Evolutionary conservation across 768 basidiomycete species (phyloP), one percentile per base, ranked within the genome.

Genomic region (Tulasnella sp.): DNA sequence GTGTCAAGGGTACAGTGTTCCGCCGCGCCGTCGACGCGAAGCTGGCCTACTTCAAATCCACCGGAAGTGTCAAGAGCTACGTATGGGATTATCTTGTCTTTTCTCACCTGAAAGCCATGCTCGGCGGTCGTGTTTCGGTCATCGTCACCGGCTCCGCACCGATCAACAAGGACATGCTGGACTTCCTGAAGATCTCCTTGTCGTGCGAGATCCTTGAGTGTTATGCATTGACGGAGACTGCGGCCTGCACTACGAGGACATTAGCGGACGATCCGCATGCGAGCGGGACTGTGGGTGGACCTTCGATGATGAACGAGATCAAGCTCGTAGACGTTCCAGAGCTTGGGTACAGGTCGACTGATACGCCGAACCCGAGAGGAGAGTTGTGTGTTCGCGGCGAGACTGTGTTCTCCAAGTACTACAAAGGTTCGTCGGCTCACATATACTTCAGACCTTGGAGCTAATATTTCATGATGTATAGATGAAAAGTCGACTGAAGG

Each of bases 21-120:
- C 80, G 81, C 58, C 84, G 78, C 68, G 96, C 94, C 2, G 71
- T 93, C 24, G 73, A 81, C 53, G 76, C 79, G 47, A 98, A 97
- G 71, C 68, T 93, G 17, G 77, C 82, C 43, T 81, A 79, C 58
- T 72, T 93, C 58, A 78, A 74, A 63, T 66, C 76, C n/a, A 89
- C 85, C 0, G 93, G 92, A 27, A 73, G 78, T 51, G 72, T 75
- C 53, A 85, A 78, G 0, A 94, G 98, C 69, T 70, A 82, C 3
- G 70, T 98, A 45, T 97, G 90, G 83, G 96, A 99, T 68, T 80
- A 77, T 49, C 68, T 99, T 34, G 86, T 99, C 1, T 97, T 99
- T 77, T 3, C 8, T 1, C 64, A 91, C 88, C 76, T 94, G 64
- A 83, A 83, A 67, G 82, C 80, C 38, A 82, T 88, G 41, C 80